Conservation (phyloP, 1,284 basidiomycete species). For the Boletellus deceptivus region DNA sequence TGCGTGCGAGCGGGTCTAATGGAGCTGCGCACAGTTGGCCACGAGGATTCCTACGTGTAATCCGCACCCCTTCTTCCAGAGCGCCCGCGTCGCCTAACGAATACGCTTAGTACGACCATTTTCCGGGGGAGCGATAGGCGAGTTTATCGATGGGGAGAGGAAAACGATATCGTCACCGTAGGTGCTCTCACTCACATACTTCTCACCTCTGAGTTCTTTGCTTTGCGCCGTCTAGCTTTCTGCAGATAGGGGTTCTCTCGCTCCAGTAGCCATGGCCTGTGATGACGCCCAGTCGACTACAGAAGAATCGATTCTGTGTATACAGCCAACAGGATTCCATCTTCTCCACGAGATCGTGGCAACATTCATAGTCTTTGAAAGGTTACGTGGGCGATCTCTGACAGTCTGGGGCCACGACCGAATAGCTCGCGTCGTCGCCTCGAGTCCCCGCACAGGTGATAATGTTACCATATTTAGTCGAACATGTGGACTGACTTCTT, state of each 20-base stretch:
- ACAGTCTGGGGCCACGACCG: too few species aligned
- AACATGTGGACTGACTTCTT: not conserved
- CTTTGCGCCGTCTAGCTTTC: conserved; percentile 7
- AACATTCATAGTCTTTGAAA: conserved; percentile 15
- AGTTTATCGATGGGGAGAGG: conserved; percentile 12
- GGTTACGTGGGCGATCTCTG: not conserved
- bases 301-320: not conserved
- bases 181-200: not conserved
- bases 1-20: conserved; percentile 1
- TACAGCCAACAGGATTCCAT: conserved; percentile 20
- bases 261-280: conserved; percentile 12
- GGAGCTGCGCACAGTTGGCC: not conserved
- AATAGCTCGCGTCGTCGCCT: not conserved
- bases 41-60: conserved; percentile 6
- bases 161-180: conserved; percentile 1
- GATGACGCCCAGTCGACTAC: not conserved
- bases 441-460: conserved; percentile 3
- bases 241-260: not conserved
- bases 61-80: too few species aligned
- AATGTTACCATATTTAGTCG: not conserved
- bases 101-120: not conserved
- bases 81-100: not conserved
- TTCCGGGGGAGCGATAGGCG: conserved; percentile 12
- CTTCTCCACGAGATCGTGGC: conserved; percentile 16
- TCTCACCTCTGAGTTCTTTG: not conserved